Percentiles rank a stretch among this genome's conserved stretches.
phyloP scores from a whole-genome alignment of 306 rosid species.

The Boehmeria nivea region DNA sequence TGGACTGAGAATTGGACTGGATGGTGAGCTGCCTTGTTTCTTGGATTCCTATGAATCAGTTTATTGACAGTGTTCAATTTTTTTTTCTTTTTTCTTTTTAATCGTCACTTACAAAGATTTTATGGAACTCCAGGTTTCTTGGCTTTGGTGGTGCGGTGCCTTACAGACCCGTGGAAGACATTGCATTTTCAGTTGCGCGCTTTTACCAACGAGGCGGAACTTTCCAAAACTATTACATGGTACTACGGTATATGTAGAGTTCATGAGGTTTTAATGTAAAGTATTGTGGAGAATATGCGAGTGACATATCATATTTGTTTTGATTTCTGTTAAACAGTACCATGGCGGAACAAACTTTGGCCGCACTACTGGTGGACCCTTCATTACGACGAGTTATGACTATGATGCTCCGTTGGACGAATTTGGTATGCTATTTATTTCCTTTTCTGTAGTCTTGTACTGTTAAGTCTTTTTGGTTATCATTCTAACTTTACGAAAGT shows the following conservation, averaged over 20 bases:
- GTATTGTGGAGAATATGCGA: background rate
- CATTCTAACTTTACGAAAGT: background rate
- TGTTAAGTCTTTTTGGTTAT: conserved; percentile 6
- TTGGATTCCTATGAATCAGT: conserved; percentile 12
- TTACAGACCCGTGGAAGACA: conserved; percentile 81
- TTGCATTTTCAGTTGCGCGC: conserved; percentile 88
- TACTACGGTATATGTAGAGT: conserved; percentile 26
- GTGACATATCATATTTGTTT: conserved; percentile 16
- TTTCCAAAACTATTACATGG: conserved; percentile 91
- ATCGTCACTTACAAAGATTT: no score
- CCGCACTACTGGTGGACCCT: conserved; percentile 72
- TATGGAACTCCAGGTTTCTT: conserved; percentile 50
- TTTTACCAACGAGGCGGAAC: conserved; percentile 92
- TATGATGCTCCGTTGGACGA: conserved; percentile 94
- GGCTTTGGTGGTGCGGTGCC: conserved; percentile 76
- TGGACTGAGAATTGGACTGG: conserved; percentile 95
- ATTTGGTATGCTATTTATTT: conserved; percentile 62
- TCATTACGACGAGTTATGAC: conserved; percentile 80
- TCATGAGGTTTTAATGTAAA: no score
- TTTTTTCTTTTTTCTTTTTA: conserved; percentile 1
- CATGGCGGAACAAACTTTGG: conserved; percentile 97
- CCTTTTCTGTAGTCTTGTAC: conserved; percentile 6
- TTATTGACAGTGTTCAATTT: conserved; percentile 4
- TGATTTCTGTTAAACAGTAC: conserved; percentile 49
- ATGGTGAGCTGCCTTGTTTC: conserved; percentile 47